Evolutionary conservation across 495 filamentous ascomycete species (phyloP).

Genomic region (Penicillium cataractarum): DNA sequence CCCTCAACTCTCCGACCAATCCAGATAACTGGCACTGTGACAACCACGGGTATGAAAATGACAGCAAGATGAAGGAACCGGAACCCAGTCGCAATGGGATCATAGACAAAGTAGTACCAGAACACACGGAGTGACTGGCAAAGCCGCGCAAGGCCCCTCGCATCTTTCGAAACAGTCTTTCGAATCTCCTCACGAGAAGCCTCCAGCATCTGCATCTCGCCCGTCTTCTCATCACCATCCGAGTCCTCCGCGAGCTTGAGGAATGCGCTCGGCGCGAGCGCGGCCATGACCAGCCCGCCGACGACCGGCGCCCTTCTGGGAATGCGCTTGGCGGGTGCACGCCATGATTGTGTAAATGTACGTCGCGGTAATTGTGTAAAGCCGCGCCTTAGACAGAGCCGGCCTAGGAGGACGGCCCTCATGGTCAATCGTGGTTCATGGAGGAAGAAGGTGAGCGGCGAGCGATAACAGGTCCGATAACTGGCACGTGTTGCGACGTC

Average conservation of each 20-base stretch:
- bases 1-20: conserved; percentile 62
- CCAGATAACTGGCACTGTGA: conserved; percentile 80
- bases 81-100: conserved; percentile 85
- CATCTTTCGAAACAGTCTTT: conserved; percentile 63
- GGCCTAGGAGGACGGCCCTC: conserved; percentile 59
- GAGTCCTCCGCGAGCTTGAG: conserved; percentile 70
- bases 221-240: conserved; percentile 65
- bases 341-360: conserved; percentile 32
- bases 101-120: conserved; percentile 73
- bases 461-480: conserved; percentile 24
- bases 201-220: conserved; percentile 83
- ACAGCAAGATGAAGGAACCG: conserved; percentile 81
- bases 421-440: conserved; percentile 40
- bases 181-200: conserved; percentile 75
- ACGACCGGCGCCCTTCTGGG: conserved; percentile 29
- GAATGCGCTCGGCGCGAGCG: conserved; percentile 69
- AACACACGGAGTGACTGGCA: conserved; percentile 60
- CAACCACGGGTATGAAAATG: conserved; percentile 90
- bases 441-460: conserved; percentile 14
- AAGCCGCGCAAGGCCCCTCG: conserved; percentile 57
- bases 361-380: conserved; percentile 21
- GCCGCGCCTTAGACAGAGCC: conserved; percentile 53
- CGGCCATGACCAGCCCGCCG: conserved; percentile 50
- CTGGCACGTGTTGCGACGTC: conserved; percentile 30
- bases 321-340: conserved; percentile 31